Percentiles rank a stretch among this genome's conserved stretches.
These are phyloP conservation scores for Drosera spatulata DNA, from an alignment of 179 eudicot genomes.

Conservation along the genomic window DNA sequence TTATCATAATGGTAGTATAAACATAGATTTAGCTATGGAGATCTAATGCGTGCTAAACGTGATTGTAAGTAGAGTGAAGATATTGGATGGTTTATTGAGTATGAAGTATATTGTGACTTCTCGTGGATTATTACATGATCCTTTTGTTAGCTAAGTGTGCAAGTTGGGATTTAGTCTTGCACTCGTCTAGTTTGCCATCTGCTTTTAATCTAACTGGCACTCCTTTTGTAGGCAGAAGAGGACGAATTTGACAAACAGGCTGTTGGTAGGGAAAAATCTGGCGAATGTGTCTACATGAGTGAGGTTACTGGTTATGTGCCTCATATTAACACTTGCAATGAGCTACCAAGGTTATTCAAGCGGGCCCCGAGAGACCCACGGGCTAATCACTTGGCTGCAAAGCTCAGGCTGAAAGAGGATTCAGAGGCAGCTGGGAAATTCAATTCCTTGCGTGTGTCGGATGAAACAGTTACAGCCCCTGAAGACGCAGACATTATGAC, in stretches of 20 bases:
- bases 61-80: no score
- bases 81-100: no score
- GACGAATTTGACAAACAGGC: slow-evolving; percentile 31
- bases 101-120: no score
- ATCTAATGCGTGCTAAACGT: no score
- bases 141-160: not conserved
- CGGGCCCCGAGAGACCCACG: slow-evolving; percentile 36
- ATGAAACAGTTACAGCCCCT: slow-evolving; percentile 12
- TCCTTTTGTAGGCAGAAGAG: slow-evolving; percentile 31
- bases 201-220: not conserved
- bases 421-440: slow-evolving; percentile 39
- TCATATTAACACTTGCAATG: slow-evolving; percentile 15
- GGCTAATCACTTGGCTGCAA: slow-evolving; percentile 51
- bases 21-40: no score
- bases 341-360: slow-evolving; percentile 40
- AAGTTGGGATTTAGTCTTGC: not conserved
- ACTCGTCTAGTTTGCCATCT: not conserved
- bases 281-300: slow-evolving; percentile 24
- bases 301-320: slow-evolving; percentile 20
- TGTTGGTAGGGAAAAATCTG: slow-evolving; percentile 26
- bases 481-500: slow-evolving; percentile 9
- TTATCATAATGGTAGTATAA: no score
- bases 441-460: slow-evolving; percentile 28
- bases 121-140: not conserved
- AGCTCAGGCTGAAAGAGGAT: slow-evolving; percentile 52